Base-by-base conservation (phyloP, 352 stramenopile genomes). In the Globisporangium echinulatum region DNA sequence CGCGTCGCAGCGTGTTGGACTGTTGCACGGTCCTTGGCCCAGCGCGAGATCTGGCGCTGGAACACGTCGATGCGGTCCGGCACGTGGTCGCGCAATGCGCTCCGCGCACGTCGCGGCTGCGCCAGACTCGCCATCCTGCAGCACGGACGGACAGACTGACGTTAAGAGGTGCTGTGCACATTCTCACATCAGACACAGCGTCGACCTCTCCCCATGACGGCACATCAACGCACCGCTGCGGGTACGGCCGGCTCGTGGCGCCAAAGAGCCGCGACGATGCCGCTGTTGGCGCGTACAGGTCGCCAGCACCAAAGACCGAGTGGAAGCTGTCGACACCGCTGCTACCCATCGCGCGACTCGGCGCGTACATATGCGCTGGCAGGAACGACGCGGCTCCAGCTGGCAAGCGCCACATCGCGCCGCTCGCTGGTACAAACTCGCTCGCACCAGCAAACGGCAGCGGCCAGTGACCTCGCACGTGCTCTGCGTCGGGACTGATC, bases 31-130 rank as follows among this genome's bases (percentile, higher is more conserved):
- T 78, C 77, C 66, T 71, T 70, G 36, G 77, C 75, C 76, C 77
- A 88, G 17, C 70, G 74, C 11, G 76, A 82, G 54, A 86, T 73
- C 58, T 83, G 77, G n/a, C 76, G 77, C 56, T 87, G 77, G 53
- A 79, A 80, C 4, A 76, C 48, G 9, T 54, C 56, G 15, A 47
- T 56, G 63, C 54, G 51, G 66, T 61, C 17, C 71, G 61, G 0
- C 7, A 65, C 60, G 46, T 51, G n/a, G 15, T 33, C 5, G 5
- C 10, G n/a, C 6, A 40, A 62, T 13, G 38, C 15, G 25, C 46
- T 36, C 14, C 19, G 15, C 7, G 44, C 46, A 37, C 49, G 59
- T 49, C 48, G 46, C 10, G 51, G 36, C 40, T 57, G 57, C 9
- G 59, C 59, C 10, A 64, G 52, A n/a, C 54, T 59, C 17, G 52